Evolutionary conservation across 495 filamentous ascomycete genomes (phyloP), one percentile per base, ranked within the genome.

Genomic region (Penicillium bovifimosum): DNA sequence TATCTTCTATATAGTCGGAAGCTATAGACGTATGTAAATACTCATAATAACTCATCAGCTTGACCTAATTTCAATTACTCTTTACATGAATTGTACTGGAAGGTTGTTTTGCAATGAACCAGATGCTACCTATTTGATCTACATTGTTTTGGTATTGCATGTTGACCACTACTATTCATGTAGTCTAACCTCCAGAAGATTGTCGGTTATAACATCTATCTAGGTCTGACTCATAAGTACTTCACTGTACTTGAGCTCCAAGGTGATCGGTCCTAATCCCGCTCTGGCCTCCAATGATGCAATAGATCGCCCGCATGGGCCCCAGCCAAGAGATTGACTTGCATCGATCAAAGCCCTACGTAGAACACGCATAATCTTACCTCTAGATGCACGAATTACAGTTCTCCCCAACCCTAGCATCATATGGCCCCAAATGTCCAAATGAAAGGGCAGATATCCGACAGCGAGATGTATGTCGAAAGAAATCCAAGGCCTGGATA

Each of bases 291-390:
- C 18, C 14, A 6, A 47, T 24, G 46, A 61, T 57, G 54, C 60
- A 60, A 57, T 59, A 18, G 18, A 11, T 32, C 11, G 56, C 62
- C 62, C 56, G 59, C 62, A 58, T 51, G 36, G 52, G 13, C 53
- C 31, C 50, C 38, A 58, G 56, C 62, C 53, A 62, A 62, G 47
- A 47, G 45, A 43, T 54, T 54, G 50, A 54, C 61, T 42, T 62
- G 59, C 59, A 62, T 50, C 42, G 32, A 33, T 41, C 14, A 31
- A 31, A 28, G 16, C 17, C 17, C 35, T 40, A 41, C 9, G 18
- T 40, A 33, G 20, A 24, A 24, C 46, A 14, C 34, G 38, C 46
- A 14, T 2, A 18, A 14, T 27, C 20, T 16, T 27, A 14, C 40
- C 28, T 42, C 38, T 14, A 40, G 17, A 26, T 28, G 40, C 24